phyloP scores from a whole-genome alignment of 176 grass and related monocot species.

The Alopecurus myosuroides region DNA sequence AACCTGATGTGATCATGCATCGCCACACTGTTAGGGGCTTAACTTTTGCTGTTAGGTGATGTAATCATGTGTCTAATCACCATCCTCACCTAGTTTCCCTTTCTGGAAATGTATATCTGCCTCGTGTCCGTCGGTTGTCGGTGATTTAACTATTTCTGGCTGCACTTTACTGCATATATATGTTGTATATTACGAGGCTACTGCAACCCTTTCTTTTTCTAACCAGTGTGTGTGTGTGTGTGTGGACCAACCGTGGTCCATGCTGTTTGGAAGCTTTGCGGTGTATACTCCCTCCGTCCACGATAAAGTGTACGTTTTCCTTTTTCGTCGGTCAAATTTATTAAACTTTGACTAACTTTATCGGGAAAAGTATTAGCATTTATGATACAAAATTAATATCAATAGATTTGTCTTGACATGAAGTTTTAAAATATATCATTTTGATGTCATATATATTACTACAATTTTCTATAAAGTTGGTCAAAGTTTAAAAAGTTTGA shows the following conservation, averaged over 20 bases:
- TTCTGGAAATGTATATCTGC: constrained; percentile 11
- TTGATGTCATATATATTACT: too few species aligned
- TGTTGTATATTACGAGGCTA: not conserved
- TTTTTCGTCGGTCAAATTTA: too few species aligned
- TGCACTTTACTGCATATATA: not conserved
- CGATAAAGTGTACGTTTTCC: too few species aligned
- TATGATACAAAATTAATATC: too few species aligned
- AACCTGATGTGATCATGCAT: constrained; percentile 24
- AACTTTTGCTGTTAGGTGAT: constrained; percentile 13
- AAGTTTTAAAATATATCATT: too few species aligned
- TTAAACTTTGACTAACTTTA: too few species aligned
- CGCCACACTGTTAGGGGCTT: not conserved
- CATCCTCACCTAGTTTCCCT: constrained; percentile 12
- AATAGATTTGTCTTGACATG: too few species aligned
- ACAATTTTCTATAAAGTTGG: too few species aligned
- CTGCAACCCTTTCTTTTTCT: not conserved
- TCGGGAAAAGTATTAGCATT: too few species aligned
- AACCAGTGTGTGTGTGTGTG: not conserved
- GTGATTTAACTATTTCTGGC: not conserved
- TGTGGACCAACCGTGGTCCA: not conserved
- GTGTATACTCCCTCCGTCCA: too few species aligned
- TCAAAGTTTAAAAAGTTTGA: too few species aligned
- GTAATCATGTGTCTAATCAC: not conserved
- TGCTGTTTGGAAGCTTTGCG: not conserved
- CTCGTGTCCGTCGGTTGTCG: constrained; percentile 8